phyloP scores from a whole-genome alignment of 169 alveolate species.

The Eimeria maxima region DNA sequence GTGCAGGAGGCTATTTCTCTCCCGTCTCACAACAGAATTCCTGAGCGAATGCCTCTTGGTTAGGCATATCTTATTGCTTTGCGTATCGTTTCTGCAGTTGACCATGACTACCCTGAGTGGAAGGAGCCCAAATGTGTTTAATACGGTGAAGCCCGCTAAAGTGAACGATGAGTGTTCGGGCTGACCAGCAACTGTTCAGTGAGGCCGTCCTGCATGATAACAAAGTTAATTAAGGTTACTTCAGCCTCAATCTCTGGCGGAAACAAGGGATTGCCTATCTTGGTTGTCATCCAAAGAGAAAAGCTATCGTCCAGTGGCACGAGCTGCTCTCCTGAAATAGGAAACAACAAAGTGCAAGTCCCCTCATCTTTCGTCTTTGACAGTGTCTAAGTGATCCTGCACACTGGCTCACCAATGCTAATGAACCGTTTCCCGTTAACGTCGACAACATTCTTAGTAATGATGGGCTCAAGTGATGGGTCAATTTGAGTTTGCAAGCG shows the following conservation, averaged over 20 bases:
- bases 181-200: constrained; percentile 90
- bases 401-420: constrained; percentile 47
- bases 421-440: constrained; percentile 54
- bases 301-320: constrained; percentile 93
- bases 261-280: constrained; percentile 96
- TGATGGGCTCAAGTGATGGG: constrained; percentile 70
- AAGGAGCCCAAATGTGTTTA: constrained; percentile 87
- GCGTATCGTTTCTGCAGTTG: background rate
- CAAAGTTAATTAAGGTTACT: constrained; percentile 95
- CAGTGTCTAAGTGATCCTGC: background rate
- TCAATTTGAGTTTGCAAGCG: constrained; percentile 73
- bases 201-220: constrained; percentile 96
- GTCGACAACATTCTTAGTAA: constrained; percentile 42
- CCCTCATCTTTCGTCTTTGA: background rate
- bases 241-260: constrained; percentile 97
- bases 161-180: constrained; percentile 90
- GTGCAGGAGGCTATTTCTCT: background rate
- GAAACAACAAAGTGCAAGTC: background rate
- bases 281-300: constrained; percentile 96
- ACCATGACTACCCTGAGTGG: background rate
- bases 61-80: background rate
- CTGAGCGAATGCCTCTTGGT: background rate
- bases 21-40: background rate
- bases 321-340: constrained; percentile 83
- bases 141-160: constrained; percentile 86